Conservation (phyloP, 1,139 yeast genomes). For the Magnusiomyces fungicola region DNA sequence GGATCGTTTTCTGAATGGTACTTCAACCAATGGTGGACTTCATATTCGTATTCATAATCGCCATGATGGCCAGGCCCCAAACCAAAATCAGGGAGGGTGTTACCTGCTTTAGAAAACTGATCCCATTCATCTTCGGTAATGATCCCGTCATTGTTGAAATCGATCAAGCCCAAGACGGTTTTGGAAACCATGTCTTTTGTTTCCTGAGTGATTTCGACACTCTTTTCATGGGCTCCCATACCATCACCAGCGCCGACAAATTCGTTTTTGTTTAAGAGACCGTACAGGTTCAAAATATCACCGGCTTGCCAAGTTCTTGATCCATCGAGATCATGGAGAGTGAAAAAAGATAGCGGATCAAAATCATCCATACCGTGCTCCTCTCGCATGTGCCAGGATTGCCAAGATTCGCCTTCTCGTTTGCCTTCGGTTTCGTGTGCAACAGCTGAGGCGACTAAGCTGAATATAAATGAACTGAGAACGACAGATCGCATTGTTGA, state of each 20-base stretch:
- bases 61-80: conserved; percentile 97
- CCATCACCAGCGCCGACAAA: conserved; percentile 89
- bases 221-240: conserved; percentile 67
- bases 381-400: conserved; percentile 66
- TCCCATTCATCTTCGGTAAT: conserved; percentile 68
- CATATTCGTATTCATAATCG: conserved; percentile 89
- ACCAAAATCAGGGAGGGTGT: conserved; percentile 84
- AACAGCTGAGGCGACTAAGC: neutral
- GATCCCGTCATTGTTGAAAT: conserved; percentile 56
- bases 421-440: conserved; percentile 5
- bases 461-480: no score
- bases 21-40: conserved; percentile 89
- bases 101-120: conserved; percentile 53
- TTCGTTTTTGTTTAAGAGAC: conserved; percentile 53
- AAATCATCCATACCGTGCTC: conserved; percentile 75
- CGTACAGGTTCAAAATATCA: conserved; percentile 78
- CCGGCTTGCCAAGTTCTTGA: conserved; percentile 35
- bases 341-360: conserved; percentile 74
- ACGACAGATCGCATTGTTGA: no score
- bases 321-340: conserved; percentile 63
- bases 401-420: conserved; percentile 28
- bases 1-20: conserved; percentile 80
- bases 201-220: conserved; percentile 50
- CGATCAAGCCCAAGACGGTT: conserved; percentile 53
- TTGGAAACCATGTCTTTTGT: conserved; percentile 48